Evolutionary conservation across 2,329 filamentous ascomycete genomes (phyloP), one percentile per base, ranked within the genome.

Genomic region (Epicoccum sorghinum): DNA sequence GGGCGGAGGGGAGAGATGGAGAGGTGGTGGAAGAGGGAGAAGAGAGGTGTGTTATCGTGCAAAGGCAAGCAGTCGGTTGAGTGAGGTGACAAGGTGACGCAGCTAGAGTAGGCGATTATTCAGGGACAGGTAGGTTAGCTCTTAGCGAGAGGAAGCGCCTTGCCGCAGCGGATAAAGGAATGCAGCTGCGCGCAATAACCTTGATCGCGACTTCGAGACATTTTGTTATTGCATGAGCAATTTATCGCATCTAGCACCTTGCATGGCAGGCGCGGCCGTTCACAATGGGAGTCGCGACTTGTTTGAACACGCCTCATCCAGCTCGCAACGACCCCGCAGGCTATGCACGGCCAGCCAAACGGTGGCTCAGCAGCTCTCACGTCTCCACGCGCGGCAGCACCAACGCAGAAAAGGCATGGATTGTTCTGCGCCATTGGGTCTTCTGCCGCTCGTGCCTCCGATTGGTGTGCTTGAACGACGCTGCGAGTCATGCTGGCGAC

Each of bases 111-210:
- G 50, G 55, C 56, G 58, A 64, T 41, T 63, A 67, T 64, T 65
- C 60, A 62, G 65, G 54, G 57, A 58, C 57, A 60, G 58, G 57
- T 59, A 52, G 37, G 43, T 47, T 60, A 62, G 57, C 57, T 63
- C 61, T 70, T 72, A 72, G 69, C 69, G 69, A 71, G 69, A 71
- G 60, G 60, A 55, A 41, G 36, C 32, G 36, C 63, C 66, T 68
- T 68, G 62, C 64, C 64, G 62, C 52, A 63, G 65, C 58, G 45
- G 61, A 55, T 46, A 66, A 54, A 40, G 56, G 60, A 61, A 60
- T 59, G 63, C 60, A 56, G 45, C 33, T 50, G 46, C 47, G 37
- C 37, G 46, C 46, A 55, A 46, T 46, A 50, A 36, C 52, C 13
- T 30, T 23, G 9, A n/a, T n/a, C 25, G 18, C 27, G 24, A 10